These are phyloP conservation scores for Plasmopara muralis DNA, from an alignment of 352 stramenopile genomes.

Conservation along the genomic window DNA sequence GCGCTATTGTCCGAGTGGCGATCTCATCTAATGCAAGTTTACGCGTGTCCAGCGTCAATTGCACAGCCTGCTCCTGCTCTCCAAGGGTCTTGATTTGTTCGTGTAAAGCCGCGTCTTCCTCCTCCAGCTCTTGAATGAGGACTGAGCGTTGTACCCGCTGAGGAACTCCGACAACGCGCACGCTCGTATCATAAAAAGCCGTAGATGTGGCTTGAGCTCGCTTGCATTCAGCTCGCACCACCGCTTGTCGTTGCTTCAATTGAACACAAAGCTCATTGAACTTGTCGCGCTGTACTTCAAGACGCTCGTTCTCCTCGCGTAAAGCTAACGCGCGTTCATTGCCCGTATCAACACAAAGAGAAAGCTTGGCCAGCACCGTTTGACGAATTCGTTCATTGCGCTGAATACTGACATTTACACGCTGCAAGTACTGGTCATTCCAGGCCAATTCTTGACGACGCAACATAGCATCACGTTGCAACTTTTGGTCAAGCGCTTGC, in stretches of 20 bases:
- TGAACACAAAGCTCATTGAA: constrained; percentile 27
- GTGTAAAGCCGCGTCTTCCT: constrained; percentile 21
- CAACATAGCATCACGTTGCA: constrained; percentile 37
- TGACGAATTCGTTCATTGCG: constrained; percentile 54
- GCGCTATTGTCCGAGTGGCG: constrained; percentile 25
- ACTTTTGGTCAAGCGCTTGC: constrained; percentile 29
- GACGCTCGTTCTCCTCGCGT: constrained; percentile 47
- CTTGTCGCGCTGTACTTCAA: constrained; percentile 33
- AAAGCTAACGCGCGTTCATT: constrained; percentile 54
- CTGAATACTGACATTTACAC: constrained; percentile 59
- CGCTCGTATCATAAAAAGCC: constrained; percentile 51
- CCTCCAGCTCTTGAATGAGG: constrained; percentile 35
- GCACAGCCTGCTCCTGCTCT: constrained; percentile 13
- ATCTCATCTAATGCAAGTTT: constrained; percentile 31
- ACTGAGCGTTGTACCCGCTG: constrained; percentile 46
- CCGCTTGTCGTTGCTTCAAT: constrained; percentile 18
- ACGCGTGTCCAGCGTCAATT: constrained; percentile 14
- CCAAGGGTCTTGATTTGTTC: constrained; percentile 27
- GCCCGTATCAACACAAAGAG: constrained; percentile 29
- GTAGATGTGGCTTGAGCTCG: constrained; percentile 29
- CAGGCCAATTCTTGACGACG: constrained; percentile 37
- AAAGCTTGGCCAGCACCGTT: constrained; percentile 38
- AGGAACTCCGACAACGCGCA: constrained; percentile 45
- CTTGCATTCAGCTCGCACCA: constrained; percentile 31
- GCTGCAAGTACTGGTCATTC: constrained; percentile 64